Base-by-base conservation (phyloP, 2,329 filamentous ascomycete species). In the Fusarium succisae region DNA sequence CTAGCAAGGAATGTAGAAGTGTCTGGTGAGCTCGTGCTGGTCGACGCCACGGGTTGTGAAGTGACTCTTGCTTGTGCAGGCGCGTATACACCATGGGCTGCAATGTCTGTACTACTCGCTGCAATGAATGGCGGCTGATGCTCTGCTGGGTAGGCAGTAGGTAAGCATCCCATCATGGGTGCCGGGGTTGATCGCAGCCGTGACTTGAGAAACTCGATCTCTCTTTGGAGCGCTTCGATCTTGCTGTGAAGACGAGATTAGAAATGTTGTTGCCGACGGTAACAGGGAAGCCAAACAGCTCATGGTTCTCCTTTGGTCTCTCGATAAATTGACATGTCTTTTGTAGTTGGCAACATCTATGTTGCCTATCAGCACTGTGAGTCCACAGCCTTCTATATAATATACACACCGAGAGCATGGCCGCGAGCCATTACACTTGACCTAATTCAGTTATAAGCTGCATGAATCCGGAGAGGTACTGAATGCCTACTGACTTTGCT, bases 381-480 rank as follows among this genome's bases (percentile, higher is more conserved):
- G 14, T 22, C 24, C 6, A 4, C 1, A 15, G 6, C 8, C 8
- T n/a, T 14, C 5, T 6, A 5, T 10, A 17, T 5, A 28, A 17
- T 7, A 8, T 5, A 8, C 53, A 14, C 39, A 66, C 67, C 67
- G 51, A 14, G 67, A 66, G 8, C 67, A 70, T 15, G 67, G 67
- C 4, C 53, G 20, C 4, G 67, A 55, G 6, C 60, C 67, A 22
- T 70, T 68, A 11, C 67, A 70, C 8, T 70, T 70, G 0, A 59
- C 66, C 67, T 70, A 5, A 3, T 3, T 2, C 6, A 4, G 5
- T 2, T 7, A 5, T 70, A 8, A 70, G 17, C 14, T 45, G 3
- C 22, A 0, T 14, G 1, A 0, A 1, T 3, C 6, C 1, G 0
- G n/a, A 47, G 4, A 7, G 7, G 1, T 1, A 10, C 13, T 2